Evolutionary conservation across 257 asterid species (phyloP), one percentile per base, ranked within the genome.

Genomic region (Gentiana dahurica): DNA sequence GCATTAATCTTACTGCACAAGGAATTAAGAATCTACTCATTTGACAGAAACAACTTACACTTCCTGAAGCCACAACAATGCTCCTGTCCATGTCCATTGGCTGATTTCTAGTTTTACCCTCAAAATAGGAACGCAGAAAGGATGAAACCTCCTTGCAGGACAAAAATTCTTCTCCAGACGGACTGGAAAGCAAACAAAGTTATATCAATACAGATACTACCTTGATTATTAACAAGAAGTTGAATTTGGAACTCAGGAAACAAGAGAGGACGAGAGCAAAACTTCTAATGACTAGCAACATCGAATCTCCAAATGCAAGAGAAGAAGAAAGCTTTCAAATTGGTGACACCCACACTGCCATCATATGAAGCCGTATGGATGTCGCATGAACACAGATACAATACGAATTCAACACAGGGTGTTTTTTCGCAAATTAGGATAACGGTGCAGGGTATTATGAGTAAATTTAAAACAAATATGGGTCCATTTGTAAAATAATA

Each of bases 101-200:
- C 65, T 65, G 86, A 67, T 60, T 64, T 36, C 66, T 77, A 58
- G 61, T 77, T 55, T 57, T 51, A 55, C 51, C 66, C 70, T 68
- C 73, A 75, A 85, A 77, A 75, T 72, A 75, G 70, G 91, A 75
- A 60, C 62, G 77, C 78, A 91, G 57, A 82, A 80, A 87, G 46
- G 85, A 62, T 3, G 95, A 79, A 54, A 84, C 97, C 68, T 88
- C 99, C 77, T 73, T 82, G 86, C 97, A 92, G 54, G 99, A 85
- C 59, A 80, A 7, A 71, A 88, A 76, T 37, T 92, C 97, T 63
- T 81, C 84, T 60, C 95, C 95, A 59, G 79, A 65, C 55, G 99
- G 95, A 72, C 99, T 92, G 80, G 57, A 59, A 63, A 62, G 43
- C 45, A 61, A 32, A 62, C 58, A 58, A 62, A 0, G n/a, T 39